These are phyloP conservation scores for Trypanosoma caninum DNA, from an alignment of 208 protist species.

Conservation along the genomic window DNA sequence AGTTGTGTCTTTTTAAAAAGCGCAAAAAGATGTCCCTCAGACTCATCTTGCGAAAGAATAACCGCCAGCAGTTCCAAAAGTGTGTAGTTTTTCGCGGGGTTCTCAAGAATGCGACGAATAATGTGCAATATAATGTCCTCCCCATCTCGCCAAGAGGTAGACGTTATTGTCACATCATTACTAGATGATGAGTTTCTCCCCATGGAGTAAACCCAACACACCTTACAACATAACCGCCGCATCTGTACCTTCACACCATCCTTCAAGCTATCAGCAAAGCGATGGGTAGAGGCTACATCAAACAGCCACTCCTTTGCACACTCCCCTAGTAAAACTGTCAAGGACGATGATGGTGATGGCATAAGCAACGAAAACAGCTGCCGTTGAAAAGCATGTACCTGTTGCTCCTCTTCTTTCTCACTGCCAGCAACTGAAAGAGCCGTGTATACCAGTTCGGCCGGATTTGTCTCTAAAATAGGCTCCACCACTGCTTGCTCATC, in stretches of 20 bases:
- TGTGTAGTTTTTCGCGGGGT: slow-evolving; percentile 35
- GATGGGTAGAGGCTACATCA: slow-evolving; percentile 28
- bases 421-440: no score
- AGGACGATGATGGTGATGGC: not conserved
- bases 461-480: no score
- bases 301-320: slow-evolving; percentile 38
- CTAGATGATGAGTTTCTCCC: no score
- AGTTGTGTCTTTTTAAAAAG: slow-evolving; percentile 27
- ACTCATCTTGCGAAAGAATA: slow-evolving; percentile 50
- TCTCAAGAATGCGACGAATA: slow-evolving; percentile 40
- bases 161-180: no score
- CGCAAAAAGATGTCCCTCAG: not conserved
- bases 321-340: slow-evolving; percentile 1
- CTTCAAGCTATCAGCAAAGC: slow-evolving; percentile 16
- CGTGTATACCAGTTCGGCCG: no score
- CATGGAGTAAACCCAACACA: slow-evolving; percentile 53
- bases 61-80: slow-evolving; percentile 69
- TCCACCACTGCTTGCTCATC: no score
- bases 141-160: not conserved
- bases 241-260: slow-evolving; percentile 26
- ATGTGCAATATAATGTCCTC: slow-evolving; percentile 38
- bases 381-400: not conserved
- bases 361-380: not conserved
- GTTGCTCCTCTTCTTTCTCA: no score
- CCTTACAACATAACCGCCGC: slow-evolving; percentile 32